These are phyloP conservation scores for Neoboletus brunneissimus DNA, from an alignment of 768 basidiomycete genomes.

Conservation along the genomic window DNA sequence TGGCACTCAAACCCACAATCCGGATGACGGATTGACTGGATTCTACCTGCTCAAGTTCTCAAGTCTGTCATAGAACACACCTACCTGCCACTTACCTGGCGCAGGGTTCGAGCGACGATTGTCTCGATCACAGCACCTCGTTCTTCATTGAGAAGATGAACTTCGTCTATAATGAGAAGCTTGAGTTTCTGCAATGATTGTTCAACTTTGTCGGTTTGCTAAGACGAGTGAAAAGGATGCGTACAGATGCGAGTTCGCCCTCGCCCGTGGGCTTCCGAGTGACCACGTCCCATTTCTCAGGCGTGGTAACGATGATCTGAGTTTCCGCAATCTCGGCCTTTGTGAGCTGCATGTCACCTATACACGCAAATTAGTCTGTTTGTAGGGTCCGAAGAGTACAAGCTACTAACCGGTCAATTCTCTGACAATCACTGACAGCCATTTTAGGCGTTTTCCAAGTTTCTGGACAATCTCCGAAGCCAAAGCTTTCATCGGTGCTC, in stretches of 20 bases:
- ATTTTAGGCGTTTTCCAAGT: slow-evolving; percentile 81
- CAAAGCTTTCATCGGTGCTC: slow-evolving; percentile 97
- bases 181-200: slow-evolving; percentile 67
- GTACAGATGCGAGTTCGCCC: slow-evolving; percentile 90
- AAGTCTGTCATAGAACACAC: background rate
- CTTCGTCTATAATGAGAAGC: slow-evolving; percentile 95
- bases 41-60: slow-evolving; percentile 63
- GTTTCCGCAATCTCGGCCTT: slow-evolving; percentile 91
- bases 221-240: slow-evolving; percentile 22
- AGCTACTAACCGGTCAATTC: slow-evolving; percentile 76
- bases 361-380: background rate
- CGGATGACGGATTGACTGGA: slow-evolving; percentile 94
- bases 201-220: background rate
- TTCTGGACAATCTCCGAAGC: slow-evolving; percentile 95
- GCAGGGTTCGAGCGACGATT: slow-evolving; percentile 91
- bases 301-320: slow-evolving; percentile 97
- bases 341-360: slow-evolving; percentile 95
- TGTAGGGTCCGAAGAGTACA: background rate
- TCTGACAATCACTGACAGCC: slow-evolving; percentile 82
- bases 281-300: slow-evolving; percentile 99
- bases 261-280: slow-evolving; percentile 96
- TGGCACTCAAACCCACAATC: slow-evolving; percentile 94
- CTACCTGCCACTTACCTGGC: slow-evolving; percentile 56
- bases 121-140: slow-evolving; percentile 98
- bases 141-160: slow-evolving; percentile 95